Evolutionary conservation across 1,139 yeast species (phyloP).

Genomic region (Zygosaccharomyces sapae): DNA sequence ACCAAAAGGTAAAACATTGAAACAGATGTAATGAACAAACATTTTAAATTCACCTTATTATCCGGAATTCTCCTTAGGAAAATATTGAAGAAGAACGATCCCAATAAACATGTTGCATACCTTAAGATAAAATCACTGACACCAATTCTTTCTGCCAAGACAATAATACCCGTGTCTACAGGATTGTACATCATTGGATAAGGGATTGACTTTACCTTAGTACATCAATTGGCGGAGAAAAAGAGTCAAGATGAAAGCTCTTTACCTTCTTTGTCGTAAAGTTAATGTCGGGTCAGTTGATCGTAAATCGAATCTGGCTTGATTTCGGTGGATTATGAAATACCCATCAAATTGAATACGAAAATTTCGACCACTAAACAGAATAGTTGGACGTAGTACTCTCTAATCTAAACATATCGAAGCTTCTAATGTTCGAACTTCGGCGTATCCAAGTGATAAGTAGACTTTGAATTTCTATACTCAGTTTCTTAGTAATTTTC

Average conservation of each 20-base stretch:
- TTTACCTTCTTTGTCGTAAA: background rate
- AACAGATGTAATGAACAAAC: slow-evolving; percentile 55
- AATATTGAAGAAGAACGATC: slow-evolving; percentile 83
- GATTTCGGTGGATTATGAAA: no score
- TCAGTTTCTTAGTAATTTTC: background rate
- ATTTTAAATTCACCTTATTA: slow-evolving; percentile 53
- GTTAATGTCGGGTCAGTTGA: no score
- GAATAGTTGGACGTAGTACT: no score
- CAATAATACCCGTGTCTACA: slow-evolving; percentile 35
- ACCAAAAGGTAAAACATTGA: slow-evolving; percentile 74
- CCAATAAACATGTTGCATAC: slow-evolving; percentile 66
- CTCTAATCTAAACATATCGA: no score
- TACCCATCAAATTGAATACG: no score
- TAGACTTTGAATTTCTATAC: no score
- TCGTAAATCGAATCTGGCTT: no score
- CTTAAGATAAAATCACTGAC: slow-evolving; percentile 71
- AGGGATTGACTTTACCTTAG: background rate
- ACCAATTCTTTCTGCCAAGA: slow-evolving; percentile 51
- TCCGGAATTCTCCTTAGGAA: slow-evolving; percentile 82
- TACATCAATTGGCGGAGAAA: slow-evolving; percentile 1
- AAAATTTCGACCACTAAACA: no score
- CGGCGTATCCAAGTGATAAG: no score
- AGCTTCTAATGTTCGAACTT: no score
- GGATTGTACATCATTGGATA: slow-evolving; percentile 28
- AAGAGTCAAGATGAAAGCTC: no score